Conservation (phyloP, 306 rosid genomes). For the Geum urbanum region DNA sequence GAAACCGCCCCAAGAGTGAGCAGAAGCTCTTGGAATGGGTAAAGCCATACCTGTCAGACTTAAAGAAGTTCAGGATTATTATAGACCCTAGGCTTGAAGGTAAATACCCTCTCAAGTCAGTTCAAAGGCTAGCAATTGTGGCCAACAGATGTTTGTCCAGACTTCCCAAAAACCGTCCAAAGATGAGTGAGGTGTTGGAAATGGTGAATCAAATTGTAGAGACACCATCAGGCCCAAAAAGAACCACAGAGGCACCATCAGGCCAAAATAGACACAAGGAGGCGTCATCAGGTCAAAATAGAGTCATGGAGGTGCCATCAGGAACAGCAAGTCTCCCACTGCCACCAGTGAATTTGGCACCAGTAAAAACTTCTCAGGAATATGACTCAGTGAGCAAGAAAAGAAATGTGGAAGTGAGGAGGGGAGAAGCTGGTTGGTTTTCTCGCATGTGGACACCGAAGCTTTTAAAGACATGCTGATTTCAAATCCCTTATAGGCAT, state of each 20-base stretch:
- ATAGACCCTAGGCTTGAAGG: constrained; percentile 88
- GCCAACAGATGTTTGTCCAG: constrained; percentile 83
- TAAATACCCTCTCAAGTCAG: constrained; percentile 59
- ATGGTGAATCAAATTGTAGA: constrained; percentile 63
- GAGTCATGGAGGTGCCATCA: constrained; percentile 29
- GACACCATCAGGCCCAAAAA: constrained; percentile 27
- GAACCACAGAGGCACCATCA: not conserved
- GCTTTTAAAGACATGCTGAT: constrained; percentile 53
- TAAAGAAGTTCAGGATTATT: constrained; percentile 66
- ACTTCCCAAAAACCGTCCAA: constrained; percentile 82
- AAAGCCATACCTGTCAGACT: constrained; percentile 74
- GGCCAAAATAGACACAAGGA: constrained; percentile 21
- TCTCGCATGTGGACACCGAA: constrained; percentile 53
- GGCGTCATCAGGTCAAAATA: constrained; percentile 23
- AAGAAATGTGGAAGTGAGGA: constrained; percentile 34
- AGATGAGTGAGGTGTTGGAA: constrained; percentile 87
- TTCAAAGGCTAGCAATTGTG: constrained; percentile 59
- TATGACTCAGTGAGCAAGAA: constrained; percentile 39
- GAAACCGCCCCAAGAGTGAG: constrained; percentile 85
- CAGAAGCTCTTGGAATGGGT: constrained; percentile 96
- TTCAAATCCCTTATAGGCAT: constrained; percentile 16
- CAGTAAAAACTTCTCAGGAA: constrained; percentile 35
- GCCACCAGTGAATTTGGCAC: constrained; percentile 41
- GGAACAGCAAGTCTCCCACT: constrained; percentile 35
- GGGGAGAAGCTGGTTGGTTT: constrained; percentile 56